These are phyloP conservation scores for Hanseniaspora mollemarum DNA, from an alignment of 805 yeast species.

Conservation along the genomic window DNA sequence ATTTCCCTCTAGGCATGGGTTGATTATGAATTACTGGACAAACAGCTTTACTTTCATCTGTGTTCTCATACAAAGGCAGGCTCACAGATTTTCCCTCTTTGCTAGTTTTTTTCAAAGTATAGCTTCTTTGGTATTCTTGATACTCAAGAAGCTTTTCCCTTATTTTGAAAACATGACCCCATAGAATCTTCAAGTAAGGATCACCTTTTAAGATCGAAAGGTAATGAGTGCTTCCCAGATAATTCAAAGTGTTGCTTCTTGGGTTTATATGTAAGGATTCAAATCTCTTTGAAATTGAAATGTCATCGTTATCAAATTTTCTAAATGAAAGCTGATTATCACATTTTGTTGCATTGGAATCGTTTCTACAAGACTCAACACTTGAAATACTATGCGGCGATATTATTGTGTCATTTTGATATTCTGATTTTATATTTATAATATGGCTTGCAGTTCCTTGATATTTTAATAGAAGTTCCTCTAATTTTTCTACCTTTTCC, in stretches of 20 bases:
- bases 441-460: slow-evolving; percentile 20
- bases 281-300: slow-evolving; percentile 34
- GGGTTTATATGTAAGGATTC: slow-evolving; percentile 34
- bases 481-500: slow-evolving; percentile 43
- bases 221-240: slow-evolving; percentile 47
- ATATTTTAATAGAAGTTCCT: slow-evolving; percentile 33
- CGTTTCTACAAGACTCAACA: not conserved
- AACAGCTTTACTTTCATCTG: not conserved
- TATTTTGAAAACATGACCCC: slow-evolving; percentile 40
- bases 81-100: slow-evolving; percentile 7
- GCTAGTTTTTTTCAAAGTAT: not conserved
- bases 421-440: not conserved
- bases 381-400: not conserved
- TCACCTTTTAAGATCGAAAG: slow-evolving; percentile 49
- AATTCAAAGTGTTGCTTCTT: slow-evolving; percentile 35
- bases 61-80: not conserved
- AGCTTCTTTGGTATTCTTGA: slow-evolving; percentile 22
- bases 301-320: slow-evolving; percentile 28
- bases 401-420: not conserved
- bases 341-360: not conserved
- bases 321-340: not conserved
- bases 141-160: slow-evolving; percentile 32
- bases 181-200: slow-evolving; percentile 42
- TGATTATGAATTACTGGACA: not conserved
- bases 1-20: slow-evolving; percentile 17